phyloP scores from a whole-genome alignment of 202 grass and related monocot species.

The Schoenoplectus tabernaemontani region DNA sequence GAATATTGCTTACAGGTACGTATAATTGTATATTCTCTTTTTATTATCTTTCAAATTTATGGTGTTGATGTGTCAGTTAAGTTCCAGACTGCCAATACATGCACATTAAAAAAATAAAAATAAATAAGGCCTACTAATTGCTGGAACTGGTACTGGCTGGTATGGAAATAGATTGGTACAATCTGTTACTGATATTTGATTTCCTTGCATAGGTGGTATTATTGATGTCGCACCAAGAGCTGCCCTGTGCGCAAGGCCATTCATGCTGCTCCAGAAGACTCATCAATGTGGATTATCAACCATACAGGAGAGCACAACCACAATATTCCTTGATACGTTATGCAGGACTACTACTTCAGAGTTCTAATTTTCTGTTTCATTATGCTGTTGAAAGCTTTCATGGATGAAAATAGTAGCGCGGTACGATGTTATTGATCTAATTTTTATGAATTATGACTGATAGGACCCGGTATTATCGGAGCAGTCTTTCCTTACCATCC shows the following conservation, averaged over 20 bases:
- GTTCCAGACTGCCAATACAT: background rate
- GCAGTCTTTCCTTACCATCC: no score
- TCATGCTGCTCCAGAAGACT: background rate
- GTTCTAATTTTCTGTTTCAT: background rate
- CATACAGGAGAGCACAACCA: conserved; percentile 3
- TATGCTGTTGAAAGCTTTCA: background rate
- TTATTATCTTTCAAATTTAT: background rate
- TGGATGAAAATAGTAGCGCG: no score
- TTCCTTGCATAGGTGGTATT: background rate
- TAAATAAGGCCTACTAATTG: background rate
- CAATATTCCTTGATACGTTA: background rate
- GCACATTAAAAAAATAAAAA: background rate
- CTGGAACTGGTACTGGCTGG: background rate
- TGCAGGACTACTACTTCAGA: background rate
- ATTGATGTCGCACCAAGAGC: background rate
- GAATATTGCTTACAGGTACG: background rate
- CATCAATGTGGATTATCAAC: conserved; percentile 1
- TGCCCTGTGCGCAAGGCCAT: conserved; percentile 6
- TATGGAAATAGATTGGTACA: background rate
- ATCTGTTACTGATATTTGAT: background rate
- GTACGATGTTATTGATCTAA: background rate
- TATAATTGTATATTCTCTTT: background rate
- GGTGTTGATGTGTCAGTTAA: background rate
- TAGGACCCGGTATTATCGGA: no score
- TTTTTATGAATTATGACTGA: background rate